Conservation (phyloP, 2,329 filamentous ascomycete genomes). For the Colletotrichum horii region DNA sequence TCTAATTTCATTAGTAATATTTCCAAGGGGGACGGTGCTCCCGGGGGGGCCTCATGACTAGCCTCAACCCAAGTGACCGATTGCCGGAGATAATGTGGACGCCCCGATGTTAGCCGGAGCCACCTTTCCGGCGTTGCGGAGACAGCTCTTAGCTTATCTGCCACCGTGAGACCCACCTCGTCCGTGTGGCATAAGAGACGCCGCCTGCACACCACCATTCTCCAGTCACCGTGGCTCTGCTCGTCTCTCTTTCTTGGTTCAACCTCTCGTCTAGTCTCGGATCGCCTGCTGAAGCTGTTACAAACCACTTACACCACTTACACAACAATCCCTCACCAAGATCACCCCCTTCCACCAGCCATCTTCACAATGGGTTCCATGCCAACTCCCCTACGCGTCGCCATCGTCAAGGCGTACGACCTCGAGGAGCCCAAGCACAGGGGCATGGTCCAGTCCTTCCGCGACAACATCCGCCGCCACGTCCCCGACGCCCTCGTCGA, state of each 20-base stretch:
- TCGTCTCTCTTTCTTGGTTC: background rate
- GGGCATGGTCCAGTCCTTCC: conserved; percentile 12
- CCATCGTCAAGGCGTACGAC: conserved; percentile 16
- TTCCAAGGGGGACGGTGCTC: background rate
- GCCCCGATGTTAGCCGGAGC: conserved; percentile 11
- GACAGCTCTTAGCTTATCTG: background rate
- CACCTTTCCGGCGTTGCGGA: background rate
- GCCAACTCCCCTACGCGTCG: conserved; percentile 7
- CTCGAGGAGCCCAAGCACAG: conserved; percentile 15
- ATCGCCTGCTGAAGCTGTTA: background rate
- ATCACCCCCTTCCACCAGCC: background rate
- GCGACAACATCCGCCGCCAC: background rate
- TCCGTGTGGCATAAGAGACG: background rate
- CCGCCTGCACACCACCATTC: background rate
- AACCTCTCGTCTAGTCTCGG: background rate
- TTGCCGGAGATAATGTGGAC: background rate
- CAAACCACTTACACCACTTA: background rate
- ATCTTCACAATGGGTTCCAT: conserved; percentile 2
- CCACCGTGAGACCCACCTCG: background rate
- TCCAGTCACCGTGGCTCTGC: background rate
- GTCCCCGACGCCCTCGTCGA: conserved; percentile 4
- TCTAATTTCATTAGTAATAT: background rate
- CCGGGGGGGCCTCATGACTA: background rate
- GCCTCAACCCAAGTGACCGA: background rate
- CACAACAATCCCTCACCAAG: background rate